Evolutionary conservation across 2,329 filamentous ascomycete genomes (phyloP).

Genomic region (Fusarium abutilonis): DNA sequence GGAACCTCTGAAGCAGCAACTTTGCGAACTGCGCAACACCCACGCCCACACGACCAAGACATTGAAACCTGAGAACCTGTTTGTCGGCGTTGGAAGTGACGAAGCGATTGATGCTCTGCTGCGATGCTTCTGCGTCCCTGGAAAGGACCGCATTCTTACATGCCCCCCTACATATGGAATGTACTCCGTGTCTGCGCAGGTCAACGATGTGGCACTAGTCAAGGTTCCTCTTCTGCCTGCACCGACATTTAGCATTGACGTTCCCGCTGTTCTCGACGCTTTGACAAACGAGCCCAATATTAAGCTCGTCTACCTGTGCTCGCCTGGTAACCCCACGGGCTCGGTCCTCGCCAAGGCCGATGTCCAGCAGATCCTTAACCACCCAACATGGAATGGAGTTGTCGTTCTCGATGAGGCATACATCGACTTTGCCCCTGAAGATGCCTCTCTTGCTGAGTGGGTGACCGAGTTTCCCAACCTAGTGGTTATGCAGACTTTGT

Average conservation of each 20-base stretch:
- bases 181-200: constrained; percentile 93
- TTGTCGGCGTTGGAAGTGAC: constrained; percentile 94
- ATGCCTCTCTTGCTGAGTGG: constrained; percentile 87
- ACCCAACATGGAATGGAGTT: constrained; percentile 94
- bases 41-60: constrained; percentile 78
- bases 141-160: constrained; percentile 87
- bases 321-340: constrained; percentile 93
- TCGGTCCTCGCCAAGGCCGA: constrained; percentile 79
- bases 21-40: constrained; percentile 89
- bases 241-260: constrained; percentile 78
- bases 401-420: constrained; percentile 96
- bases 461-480: constrained; percentile 93
- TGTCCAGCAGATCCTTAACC: constrained; percentile 77
- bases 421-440: constrained; percentile 84
- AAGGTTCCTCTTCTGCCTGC: constrained; percentile 82
- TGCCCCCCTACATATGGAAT: constrained; percentile 99
- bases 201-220: constrained; percentile 89
- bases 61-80: constrained; percentile 83
- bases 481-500: constrained; percentile 98
- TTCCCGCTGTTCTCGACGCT: constrained; percentile 71
- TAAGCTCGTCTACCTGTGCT: constrained; percentile 93
- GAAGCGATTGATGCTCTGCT: constrained; percentile 96
- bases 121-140: constrained; percentile 90
- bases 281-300: constrained; percentile 71
- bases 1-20: constrained; percentile 80